Conservation (phyloP, 1,139 yeast species). For the Debaryomyces udenii region DNA sequence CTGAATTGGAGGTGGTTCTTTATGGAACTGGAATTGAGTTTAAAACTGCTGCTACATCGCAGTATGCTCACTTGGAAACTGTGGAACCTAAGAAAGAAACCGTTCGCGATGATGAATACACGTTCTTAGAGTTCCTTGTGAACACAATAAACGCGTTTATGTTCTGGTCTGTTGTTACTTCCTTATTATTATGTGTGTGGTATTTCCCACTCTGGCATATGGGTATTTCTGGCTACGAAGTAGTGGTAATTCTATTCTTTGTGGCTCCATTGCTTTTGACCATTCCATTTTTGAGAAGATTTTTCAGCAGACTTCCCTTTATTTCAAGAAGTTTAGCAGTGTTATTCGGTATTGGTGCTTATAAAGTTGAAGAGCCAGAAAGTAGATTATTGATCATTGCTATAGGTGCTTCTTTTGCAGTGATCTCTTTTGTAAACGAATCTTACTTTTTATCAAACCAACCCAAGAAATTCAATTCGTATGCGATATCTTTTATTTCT, state of each 20-base stretch:
- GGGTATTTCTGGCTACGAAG: conserved; percentile 97
- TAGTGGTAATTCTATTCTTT: conserved; percentile 57
- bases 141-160: conserved; percentile 63
- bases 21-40: conserved; percentile 24
- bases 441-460: conserved; percentile 44
- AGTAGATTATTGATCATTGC: conserved; percentile 66
- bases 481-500: conserved; percentile 62
- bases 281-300: conserved; percentile 52
- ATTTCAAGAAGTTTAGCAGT: conserved; percentile 60
- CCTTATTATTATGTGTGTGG: conserved; percentile 88
- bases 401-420: conserved; percentile 65
- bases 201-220: conserved; percentile 96
- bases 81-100: background rate
- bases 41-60: conserved; percentile 9
- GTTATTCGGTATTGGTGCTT: conserved; percentile 76
- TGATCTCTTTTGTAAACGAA: conserved; percentile 66
- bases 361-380: conserved; percentile 66
- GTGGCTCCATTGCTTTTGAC: conserved; percentile 60
- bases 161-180: conserved; percentile 83
- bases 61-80: conserved; percentile 4
- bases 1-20: conserved; percentile 50
- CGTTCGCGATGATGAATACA: conserved; percentile 26
- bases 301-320: conserved; percentile 45
- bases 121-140: conserved; percentile 45
- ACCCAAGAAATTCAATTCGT: conserved; percentile 49